Evolutionary conservation across 768 basidiomycete genomes (phyloP).

Genomic region (Suillus americanus): DNA sequence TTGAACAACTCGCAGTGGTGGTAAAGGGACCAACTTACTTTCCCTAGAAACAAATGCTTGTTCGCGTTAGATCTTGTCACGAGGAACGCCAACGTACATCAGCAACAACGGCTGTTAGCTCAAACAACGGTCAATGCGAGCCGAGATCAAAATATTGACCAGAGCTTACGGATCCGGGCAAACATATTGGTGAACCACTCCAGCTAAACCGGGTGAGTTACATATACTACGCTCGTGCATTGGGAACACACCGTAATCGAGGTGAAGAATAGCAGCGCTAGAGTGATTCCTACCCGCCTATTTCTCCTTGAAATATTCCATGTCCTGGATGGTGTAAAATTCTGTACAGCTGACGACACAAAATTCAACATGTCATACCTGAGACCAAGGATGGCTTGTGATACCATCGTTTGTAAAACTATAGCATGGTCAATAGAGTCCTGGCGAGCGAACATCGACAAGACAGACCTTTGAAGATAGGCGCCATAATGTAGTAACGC

Average conservation of each 20-base stretch:
- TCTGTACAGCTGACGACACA: background rate
- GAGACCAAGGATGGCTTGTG: conserved; percentile 63
- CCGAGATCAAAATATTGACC: conserved; percentile 5
- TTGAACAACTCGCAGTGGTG: background rate
- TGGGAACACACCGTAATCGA: conserved; percentile 40
- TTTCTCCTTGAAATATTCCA: conserved; percentile 57
- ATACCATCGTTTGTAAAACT: conserved; percentile 66
- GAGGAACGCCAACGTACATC: conserved; percentile 18
- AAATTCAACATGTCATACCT: conserved; percentile 36
- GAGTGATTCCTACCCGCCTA: conserved; percentile 35
- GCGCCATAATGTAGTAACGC: conserved; percentile 49
- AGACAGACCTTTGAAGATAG: conserved; percentile 58
- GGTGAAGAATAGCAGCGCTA: conserved; percentile 40
- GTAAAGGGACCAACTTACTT: conserved; percentile 26
- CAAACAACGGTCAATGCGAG: conserved; percentile 8
- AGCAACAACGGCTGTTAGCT: conserved; percentile 16
- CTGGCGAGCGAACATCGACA: background rate
- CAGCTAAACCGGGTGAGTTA: conserved; percentile 33
- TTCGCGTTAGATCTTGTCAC: background rate
- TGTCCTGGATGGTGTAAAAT: conserved; percentile 36
- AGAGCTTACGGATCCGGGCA: conserved; percentile 46
- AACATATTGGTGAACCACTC: conserved; percentile 61
- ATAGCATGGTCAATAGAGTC: conserved; percentile 8
- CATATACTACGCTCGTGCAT: background rate
- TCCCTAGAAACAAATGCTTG: conserved; percentile 28